phyloP scores from a whole-genome alignment of 2,329 filamentous ascomycete species.

The Bertia moriformis region DNA sequence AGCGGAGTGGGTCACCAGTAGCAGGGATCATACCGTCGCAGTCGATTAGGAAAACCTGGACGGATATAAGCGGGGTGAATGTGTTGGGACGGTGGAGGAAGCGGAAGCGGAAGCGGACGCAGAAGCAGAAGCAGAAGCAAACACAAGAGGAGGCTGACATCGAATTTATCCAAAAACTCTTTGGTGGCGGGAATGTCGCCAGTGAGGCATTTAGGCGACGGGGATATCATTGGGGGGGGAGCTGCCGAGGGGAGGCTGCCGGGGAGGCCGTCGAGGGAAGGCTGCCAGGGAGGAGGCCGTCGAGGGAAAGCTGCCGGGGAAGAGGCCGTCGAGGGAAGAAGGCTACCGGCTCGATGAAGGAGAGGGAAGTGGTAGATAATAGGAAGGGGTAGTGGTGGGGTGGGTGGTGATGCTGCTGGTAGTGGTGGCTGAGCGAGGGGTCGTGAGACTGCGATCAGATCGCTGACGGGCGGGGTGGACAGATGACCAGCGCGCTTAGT shows the following conservation, averaged over 20 bases:
- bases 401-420: too few species aligned
- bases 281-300: too few species aligned
- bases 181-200: slow-evolving; percentile 65
- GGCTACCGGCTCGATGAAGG: too few species aligned
- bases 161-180: slow-evolving; percentile 77
- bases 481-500: too few species aligned
- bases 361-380: too few species aligned
- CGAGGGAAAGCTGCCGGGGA: too few species aligned
- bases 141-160: slow-evolving; percentile 46
- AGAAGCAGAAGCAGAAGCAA: slow-evolving; percentile 2
- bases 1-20: slow-evolving; percentile 2
- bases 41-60: slow-evolving; percentile 79
- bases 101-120: background rate
- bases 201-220: slow-evolving; percentile 52
- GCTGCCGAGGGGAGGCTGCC: background rate
- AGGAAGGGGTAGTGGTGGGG: too few species aligned
- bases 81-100: slow-evolving; percentile 5
- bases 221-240: slow-evolving; percentile 3
- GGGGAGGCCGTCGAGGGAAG: too few species aligned
- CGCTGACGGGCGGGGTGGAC: too few species aligned
- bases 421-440: too few species aligned
- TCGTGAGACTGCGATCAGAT: too few species aligned
- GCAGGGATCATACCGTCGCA: slow-evolving; percentile 64
- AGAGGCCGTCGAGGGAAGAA: too few species aligned
- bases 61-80: slow-evolving; percentile 6